Percentiles rank a stretch among this genome's conserved stretches.
Evolutionary conservation across 371 early-diverging fungal genomes (phyloP).

Genomic region (Phascolomyces articulosus): DNA sequence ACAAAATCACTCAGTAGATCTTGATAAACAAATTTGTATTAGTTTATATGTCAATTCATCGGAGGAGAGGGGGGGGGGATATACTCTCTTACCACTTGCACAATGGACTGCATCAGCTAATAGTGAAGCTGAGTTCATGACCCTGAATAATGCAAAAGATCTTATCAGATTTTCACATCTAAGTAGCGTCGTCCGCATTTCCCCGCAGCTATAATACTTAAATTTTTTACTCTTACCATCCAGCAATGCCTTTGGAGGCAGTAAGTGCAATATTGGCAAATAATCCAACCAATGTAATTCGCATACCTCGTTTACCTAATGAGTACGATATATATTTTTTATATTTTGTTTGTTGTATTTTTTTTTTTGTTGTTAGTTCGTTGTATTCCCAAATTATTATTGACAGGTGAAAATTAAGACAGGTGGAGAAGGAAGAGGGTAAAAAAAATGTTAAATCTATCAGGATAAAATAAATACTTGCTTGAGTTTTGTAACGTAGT

Average conservation of each 20-base stretch:
- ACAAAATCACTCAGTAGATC: constrained; percentile 73
- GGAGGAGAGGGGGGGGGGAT: too few relatives aligned
- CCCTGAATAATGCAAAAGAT: constrained; percentile 29
- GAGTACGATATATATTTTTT: too few relatives aligned
- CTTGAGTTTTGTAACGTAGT: constrained; percentile 25
- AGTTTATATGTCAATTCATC: background rate
- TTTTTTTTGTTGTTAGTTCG: background rate
- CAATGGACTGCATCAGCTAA: constrained; percentile 75
- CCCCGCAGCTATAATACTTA: background rate
- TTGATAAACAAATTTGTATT: constrained; percentile 11
- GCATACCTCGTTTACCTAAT: constrained; percentile 58
- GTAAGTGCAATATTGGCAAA: constrained; percentile 66
- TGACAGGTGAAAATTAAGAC: background rate
- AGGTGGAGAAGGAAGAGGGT: too few relatives aligned
- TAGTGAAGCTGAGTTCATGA: constrained; percentile 72
- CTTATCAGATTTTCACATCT: background rate
- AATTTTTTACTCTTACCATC: constrained; percentile 34
- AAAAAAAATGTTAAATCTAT: too few relatives aligned
- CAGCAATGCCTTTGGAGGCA: constrained; percentile 69
- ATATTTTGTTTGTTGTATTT: background rate
- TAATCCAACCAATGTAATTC: constrained; percentile 69
- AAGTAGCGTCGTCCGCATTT: background rate
- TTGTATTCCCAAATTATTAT: background rate
- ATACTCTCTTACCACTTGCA: constrained; percentile 48
- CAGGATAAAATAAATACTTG: background rate